Evolutionary conservation across 179 eudicot genomes (phyloP).

Genomic region (Spergularia azorica): DNA sequence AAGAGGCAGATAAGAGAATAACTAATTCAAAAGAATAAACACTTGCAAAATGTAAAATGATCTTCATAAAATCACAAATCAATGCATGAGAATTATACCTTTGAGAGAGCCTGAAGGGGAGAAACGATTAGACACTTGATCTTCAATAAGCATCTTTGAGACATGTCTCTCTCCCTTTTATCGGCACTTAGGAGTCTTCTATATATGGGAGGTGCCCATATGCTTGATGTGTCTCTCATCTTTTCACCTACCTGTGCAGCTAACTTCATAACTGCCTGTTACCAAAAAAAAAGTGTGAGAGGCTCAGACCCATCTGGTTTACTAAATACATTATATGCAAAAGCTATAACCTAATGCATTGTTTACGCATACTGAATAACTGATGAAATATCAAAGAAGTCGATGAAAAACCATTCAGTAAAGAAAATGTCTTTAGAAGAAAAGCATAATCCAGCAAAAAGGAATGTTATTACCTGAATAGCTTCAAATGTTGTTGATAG

Average conservation of each 20-base stretch:
- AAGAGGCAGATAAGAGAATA: neutral
- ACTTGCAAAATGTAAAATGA: no score
- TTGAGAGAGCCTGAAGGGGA: constrained; percentile 57
- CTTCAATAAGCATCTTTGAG: constrained; percentile 76
- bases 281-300: neutral
- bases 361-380: neutral
- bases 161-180: constrained; percentile 78
- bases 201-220: constrained; percentile 82
- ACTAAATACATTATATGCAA: neutral
- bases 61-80: no score
- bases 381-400: neutral
- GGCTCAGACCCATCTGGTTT: neutral
- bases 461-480: constrained; percentile 54
- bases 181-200: constrained; percentile 78
- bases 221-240: constrained; percentile 63
- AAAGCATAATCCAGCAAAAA: neutral
- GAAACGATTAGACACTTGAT: constrained; percentile 51
- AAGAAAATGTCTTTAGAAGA: neutral
- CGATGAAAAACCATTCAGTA: neutral
- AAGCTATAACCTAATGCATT: neutral
- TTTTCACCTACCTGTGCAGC: constrained; percentile 55
- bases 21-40: neutral
- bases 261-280: constrained; percentile 75
- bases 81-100: constrained; percentile 39
- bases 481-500: constrained; percentile 85